phyloP scores from a whole-genome alignment of 805 yeast genomes.

The Lipomyces spencermartinsiae region DNA sequence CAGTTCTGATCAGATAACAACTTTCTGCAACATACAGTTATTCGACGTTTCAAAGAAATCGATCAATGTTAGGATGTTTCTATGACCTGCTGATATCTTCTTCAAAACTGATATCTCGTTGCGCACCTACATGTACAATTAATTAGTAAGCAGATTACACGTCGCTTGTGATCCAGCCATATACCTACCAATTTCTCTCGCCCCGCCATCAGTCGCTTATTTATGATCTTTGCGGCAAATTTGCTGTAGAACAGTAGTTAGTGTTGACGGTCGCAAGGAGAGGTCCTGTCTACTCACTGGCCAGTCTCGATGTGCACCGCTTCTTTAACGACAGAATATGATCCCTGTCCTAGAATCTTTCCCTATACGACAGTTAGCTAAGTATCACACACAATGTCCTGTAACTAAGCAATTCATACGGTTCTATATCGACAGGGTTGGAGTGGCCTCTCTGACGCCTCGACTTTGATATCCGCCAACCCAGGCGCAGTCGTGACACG shows the following conservation, averaged over 20 bases:
- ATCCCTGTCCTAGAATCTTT: constrained; percentile 51
- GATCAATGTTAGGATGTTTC: constrained; percentile 63
- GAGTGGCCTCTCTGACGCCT: background rate
- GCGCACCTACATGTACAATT: constrained; percentile 50
- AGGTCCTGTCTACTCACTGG: constrained; percentile 39
- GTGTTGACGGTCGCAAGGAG: background rate
- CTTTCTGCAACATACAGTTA: constrained; percentile 48
- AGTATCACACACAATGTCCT: background rate
- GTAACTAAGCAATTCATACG: constrained; percentile 4
- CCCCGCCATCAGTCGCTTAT: constrained; percentile 58
- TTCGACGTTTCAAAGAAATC: constrained; percentile 75
- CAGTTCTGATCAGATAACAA: background rate
- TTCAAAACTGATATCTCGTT: constrained; percentile 66
- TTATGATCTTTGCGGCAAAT: constrained; percentile 63
- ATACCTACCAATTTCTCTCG: constrained; percentile 53
- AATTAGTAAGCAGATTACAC: background rate
- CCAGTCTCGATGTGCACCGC: constrained; percentile 51
- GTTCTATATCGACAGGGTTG: constrained; percentile 27
- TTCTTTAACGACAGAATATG: constrained; percentile 53
- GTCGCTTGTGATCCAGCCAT: background rate
- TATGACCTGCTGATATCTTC: constrained; percentile 57
- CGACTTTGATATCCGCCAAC: background rate
- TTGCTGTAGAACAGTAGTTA: constrained; percentile 42
- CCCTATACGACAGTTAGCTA: constrained; percentile 40
- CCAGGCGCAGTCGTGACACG: background rate